Evolutionary conservation across 164 flowering plant species (phyloP).

Genomic region (Kingdonia uniflora): DNA sequence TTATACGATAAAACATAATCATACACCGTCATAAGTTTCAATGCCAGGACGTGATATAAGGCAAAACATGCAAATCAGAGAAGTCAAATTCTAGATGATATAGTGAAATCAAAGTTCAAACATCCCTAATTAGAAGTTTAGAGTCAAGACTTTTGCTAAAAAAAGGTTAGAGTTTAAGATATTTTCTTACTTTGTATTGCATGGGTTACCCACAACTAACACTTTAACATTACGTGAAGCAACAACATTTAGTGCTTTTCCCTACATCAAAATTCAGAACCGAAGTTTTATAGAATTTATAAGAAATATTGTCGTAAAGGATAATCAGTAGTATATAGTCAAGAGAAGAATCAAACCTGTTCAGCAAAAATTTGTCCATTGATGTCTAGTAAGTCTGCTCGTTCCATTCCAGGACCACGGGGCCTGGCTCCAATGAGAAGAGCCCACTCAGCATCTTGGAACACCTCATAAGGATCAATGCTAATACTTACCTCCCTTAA

Average conservation of each 20-base stretch:
- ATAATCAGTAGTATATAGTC: not conserved
- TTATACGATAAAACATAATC: too few relatives aligned
- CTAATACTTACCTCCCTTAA: slow-evolving; percentile 86
- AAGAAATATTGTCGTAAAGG: not conserved
- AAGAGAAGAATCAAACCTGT: slow-evolving; percentile 32
- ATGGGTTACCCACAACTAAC: slow-evolving; percentile 90
- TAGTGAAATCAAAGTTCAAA: too few relatives aligned
- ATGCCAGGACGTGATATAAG: too few relatives aligned
- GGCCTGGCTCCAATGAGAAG: slow-evolving; percentile 96
- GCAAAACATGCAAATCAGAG: too few relatives aligned
- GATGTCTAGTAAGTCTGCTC: slow-evolving; percentile 78
- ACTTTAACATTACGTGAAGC: slow-evolving; percentile 93
- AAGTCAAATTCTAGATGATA: too few relatives aligned
- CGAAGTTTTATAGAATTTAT: slow-evolving; percentile 1
- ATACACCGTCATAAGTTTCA: too few relatives aligned
- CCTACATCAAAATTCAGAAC: slow-evolving; percentile 25
- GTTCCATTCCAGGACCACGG: slow-evolving; percentile 99
- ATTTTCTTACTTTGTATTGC: slow-evolving; percentile 81
- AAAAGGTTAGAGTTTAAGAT: not conserved
- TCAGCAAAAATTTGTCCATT: slow-evolving; percentile 91
- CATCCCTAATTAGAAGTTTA: too few relatives aligned
- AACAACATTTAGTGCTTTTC: slow-evolving; percentile 86
- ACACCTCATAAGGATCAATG: slow-evolving; percentile 83
- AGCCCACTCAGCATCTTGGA: slow-evolving; percentile 91
- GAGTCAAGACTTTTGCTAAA: too few relatives aligned